Conservation (phyloP, 805 yeast species). For the Starmerella tilneyi region DNA sequence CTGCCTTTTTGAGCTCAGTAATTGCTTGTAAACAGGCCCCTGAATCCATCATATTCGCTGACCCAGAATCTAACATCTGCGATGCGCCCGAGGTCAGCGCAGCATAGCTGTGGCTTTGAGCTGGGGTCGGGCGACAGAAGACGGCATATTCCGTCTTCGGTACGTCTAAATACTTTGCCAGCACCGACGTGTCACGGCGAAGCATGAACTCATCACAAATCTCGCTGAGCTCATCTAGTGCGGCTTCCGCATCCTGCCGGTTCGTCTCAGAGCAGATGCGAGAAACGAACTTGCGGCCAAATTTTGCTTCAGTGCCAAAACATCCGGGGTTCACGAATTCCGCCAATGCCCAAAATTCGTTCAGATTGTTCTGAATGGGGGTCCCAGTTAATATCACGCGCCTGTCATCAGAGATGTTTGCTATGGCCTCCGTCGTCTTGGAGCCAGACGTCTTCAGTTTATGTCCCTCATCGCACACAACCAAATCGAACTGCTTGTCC, state of each 20-base stretch:
- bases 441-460: slow-evolving; percentile 66
- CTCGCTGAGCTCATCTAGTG: slow-evolving; percentile 52
- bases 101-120: slow-evolving; percentile 5
- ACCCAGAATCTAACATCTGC: background rate
- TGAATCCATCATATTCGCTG: slow-evolving; percentile 1
- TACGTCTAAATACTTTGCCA: slow-evolving; percentile 47
- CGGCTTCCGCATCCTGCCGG: slow-evolving; percentile 43
- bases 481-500: slow-evolving; percentile 42
- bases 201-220: slow-evolving; percentile 58
- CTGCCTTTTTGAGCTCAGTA: slow-evolving; percentile 15
- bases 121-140: slow-evolving; percentile 62
- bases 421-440: slow-evolving; percentile 58
- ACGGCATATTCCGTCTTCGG: slow-evolving; percentile 65
- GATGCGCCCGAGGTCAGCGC: background rate
- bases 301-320: slow-evolving; percentile 50
- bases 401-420: slow-evolving; percentile 42
- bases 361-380: slow-evolving; percentile 85
- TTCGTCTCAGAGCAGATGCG: slow-evolving; percentile 51
- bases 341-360: slow-evolving; percentile 68
- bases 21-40: slow-evolving; percentile 50
- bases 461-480: slow-evolving; percentile 95
- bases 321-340: slow-evolving; percentile 80
- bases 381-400: slow-evolving; percentile 74
- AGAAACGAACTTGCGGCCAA: slow-evolving; percentile 41
- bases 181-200: slow-evolving; percentile 55